phyloP scores from a whole-genome alignment of 1,284 basidiomycete genomes.

The Ceratobasidium sp. region DNA sequence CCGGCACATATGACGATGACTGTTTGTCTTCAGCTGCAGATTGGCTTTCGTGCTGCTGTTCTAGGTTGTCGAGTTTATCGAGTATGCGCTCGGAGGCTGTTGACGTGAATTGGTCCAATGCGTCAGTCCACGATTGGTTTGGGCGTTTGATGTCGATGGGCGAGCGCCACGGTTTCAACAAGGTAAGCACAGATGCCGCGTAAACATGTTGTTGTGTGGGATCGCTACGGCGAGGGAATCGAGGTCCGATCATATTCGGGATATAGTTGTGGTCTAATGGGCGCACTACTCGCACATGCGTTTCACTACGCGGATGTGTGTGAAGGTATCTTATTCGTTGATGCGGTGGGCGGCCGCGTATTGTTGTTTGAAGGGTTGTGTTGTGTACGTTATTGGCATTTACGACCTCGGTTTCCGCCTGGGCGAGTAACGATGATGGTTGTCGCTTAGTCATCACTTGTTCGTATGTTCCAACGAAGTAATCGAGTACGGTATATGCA shows the following conservation, averaged over 20 bases:
- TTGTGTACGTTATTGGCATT: background rate
- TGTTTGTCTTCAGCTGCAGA: slow-evolving; percentile 7
- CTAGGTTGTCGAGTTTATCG: background rate
- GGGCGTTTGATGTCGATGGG: background rate
- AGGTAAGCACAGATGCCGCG: slow-evolving; percentile 1
- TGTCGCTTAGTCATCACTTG: background rate
- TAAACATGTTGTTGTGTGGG: slow-evolving; percentile 13
- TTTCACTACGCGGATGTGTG: background rate
- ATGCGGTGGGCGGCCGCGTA: slow-evolving; percentile 7
- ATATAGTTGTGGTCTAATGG: slow-evolving; percentile 11
- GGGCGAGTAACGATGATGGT: background rate
- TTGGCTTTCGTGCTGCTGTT: slow-evolving; percentile 1
- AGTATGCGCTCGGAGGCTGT: background rate
- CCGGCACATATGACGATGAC: background rate
- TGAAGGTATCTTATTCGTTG: background rate
- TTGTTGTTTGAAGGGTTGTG: background rate
- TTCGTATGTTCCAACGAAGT: slow-evolving; percentile 27
- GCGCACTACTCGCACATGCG: slow-evolving; percentile 2
- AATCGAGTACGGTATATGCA: slow-evolving; percentile 2
- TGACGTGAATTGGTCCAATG: slow-evolving; percentile 10
- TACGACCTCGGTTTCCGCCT: background rate
- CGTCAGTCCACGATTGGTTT: slow-evolving; percentile 16
- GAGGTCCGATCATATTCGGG: slow-evolving; percentile 29
- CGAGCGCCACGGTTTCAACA: slow-evolving; percentile 32
- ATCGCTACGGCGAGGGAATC: slow-evolving; percentile 18